phyloP scores from a whole-genome alignment of 176 grass and related monocot species.

The Aegilops speltoides region DNA sequence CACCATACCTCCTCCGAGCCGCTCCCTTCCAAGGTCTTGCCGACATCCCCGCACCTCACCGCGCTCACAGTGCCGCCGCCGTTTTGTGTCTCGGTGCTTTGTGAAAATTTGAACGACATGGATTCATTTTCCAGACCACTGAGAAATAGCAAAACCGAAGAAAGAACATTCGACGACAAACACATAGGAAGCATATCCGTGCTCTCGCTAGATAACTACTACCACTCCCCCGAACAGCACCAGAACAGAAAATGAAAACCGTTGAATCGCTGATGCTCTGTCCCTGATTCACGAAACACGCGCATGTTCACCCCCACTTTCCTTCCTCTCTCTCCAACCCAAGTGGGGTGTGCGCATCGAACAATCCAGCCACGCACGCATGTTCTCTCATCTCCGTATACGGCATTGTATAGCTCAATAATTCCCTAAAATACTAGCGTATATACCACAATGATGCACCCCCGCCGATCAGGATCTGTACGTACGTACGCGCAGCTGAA shows the following conservation, averaged over 20 bases:
- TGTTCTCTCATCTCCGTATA: background rate
- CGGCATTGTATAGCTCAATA: background rate
- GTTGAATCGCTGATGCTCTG: background rate
- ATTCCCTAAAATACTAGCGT: background rate
- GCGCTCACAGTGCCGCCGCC: no score
- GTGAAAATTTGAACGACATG: no score
- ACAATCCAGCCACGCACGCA: slow-evolving; percentile 8
- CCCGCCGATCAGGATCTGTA: background rate
- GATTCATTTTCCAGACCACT: no score
- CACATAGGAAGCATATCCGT: no score
- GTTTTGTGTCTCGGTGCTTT: no score
- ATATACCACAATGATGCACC: background rate
- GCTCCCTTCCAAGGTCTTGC: no score
- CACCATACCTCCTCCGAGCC: no score
- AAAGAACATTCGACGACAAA: no score
- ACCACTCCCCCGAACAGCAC: no score
- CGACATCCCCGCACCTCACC: no score
- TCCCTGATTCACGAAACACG: background rate
- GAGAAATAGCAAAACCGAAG: no score
- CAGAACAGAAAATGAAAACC: background rate
- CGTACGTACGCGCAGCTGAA: background rate
- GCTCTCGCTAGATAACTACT: no score
- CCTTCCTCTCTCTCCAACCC: background rate
- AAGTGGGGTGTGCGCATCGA: background rate
- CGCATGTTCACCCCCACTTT: background rate